Evolutionary conservation across 768 basidiomycete species (phyloP), one percentile per base, ranked within the genome.

Genomic region (Pleurotus tuoliensis): DNA sequence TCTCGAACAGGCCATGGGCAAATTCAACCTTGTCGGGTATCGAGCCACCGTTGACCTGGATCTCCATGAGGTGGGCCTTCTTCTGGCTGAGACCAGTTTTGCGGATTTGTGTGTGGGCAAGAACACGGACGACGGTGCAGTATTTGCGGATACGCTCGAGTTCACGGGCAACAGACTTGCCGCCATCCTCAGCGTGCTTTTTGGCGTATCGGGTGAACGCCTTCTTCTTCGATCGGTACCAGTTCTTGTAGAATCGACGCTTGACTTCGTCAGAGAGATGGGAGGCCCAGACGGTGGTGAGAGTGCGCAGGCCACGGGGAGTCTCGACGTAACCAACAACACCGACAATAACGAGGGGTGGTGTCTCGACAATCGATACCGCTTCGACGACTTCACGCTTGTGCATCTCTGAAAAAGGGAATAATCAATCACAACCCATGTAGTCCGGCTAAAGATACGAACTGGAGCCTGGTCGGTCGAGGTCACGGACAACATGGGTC

Each of bases 161-260:
- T 74, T 99, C 97, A 69, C 94, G 93, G 60, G 86, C 81, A 66
- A 92, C 84, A 54, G 92, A 91, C 76, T 94, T 93, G 71, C 93
- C 94, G 63, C 84, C 83, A 68, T 94, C 90, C 73, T 98, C 96
- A 57, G 95, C 90, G 73, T 96, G 90, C 81, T 96, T 98, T 87
- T 97, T 97, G 73, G 97, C 95, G 76, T 99, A 99, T 71, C 94
- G 93, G 69, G 97, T 99, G 86, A 98, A 99, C 40, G 97, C 97
- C 88, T 99, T 99, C 86, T 98, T 98, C 91, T 99, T 99, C 49
- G 94, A 96, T 65, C 92, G 88, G 83, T 98, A 98, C 95, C 96
- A 98, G 85, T 96, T 97, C 84, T 94, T 95, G 90, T 98, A 98
- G 88, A 99, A 98, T 66, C 97, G 87, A 69, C 97, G 92, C 79